These are phyloP conservation scores for Chytriomyces hyalinus DNA, from an alignment of 192 early-diverging fungal genomes.

Conservation along the genomic window DNA sequence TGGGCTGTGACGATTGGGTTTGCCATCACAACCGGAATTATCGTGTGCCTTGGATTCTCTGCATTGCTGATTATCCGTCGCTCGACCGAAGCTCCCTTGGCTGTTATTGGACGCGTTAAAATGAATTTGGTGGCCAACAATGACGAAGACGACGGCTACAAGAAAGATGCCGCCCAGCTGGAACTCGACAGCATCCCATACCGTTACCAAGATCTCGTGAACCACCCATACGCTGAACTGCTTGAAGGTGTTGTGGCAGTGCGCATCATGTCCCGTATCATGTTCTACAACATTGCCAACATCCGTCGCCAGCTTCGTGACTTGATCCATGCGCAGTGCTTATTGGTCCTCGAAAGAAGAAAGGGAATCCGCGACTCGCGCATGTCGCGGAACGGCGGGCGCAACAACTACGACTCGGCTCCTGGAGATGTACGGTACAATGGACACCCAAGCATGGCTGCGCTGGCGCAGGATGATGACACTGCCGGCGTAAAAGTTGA, in stretches of 20 bases:
- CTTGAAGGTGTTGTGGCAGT: conserved; percentile 34
- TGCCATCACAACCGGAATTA: conserved; percentile 35
- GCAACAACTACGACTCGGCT: not conserved
- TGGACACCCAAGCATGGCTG: not conserved
- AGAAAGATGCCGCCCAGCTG: not conserved
- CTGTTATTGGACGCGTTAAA: conserved; percentile 39
- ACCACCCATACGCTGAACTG: conserved; percentile 41
- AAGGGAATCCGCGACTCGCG: not conserved
- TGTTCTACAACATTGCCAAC: conserved; percentile 45
- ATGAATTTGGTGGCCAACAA: not conserved
- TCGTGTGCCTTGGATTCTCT: conserved; percentile 40
- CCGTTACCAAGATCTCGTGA: conserved; percentile 28
- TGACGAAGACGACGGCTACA: no score
- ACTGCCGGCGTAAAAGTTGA: not conserved
- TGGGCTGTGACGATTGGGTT: conserved; percentile 40
- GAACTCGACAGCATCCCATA: not conserved
- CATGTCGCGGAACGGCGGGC: not conserved
- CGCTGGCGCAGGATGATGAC: not conserved
- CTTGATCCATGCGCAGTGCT: conserved; percentile 31
- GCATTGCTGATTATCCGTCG: conserved; percentile 42
- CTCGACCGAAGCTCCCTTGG: conserved; percentile 35
- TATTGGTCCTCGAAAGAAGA: not conserved
- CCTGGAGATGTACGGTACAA: not conserved
- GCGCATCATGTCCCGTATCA: conserved; percentile 23
- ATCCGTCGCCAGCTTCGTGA: conserved; percentile 35